Base-by-base conservation (phyloP, 148 eudicot genomes). In the Rhododendron griersonianum region DNA sequence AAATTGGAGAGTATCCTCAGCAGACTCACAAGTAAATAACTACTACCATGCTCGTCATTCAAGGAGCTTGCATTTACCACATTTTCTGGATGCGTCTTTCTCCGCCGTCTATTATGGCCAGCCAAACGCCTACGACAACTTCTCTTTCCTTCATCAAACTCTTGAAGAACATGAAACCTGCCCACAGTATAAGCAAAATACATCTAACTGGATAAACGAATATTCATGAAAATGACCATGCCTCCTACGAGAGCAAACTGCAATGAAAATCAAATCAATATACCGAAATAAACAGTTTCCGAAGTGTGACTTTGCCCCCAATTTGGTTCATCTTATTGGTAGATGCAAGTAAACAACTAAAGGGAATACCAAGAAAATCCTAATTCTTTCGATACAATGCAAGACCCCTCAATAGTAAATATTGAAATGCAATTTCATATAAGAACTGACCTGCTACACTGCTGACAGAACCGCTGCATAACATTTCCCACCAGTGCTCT, bases 131-230 rank as follows among this genome's bases (percentile, higher is more conserved):
- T 92, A 50, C 98, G 99, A 85, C 99, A 96, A 86, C 99, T 96
- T 89, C 99, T 89, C 91, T 93, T 96, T 45, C 95, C 99, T 90
- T 95, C 99, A 93, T 96, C 99, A 90, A 96, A 96, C 86, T 96
- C 98, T 91, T 94, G 89, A 84, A 96, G 93, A 89, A 71, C 92
- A 92, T 96, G 99, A 90, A 96, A 96, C 93, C 98, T 96, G 88
- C 81, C 59, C 84, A 87, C n/a, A 28, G 80, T 33, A 73, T n/a
- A 69, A 53, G 59, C 83, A 50, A 80, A 71, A 45, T 44, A 28
- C 35, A 82, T 50, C 63, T 10, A 74, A 84, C 51, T 5, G 55
- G 44, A 35, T 5, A 23, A 50, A 37, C 19, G 11, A 37, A 69
- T 35, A 25, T 53, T 50, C 80, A 88, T 37, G 2, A 47, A 33